phyloP scores from a whole-genome alignment of 2,329 filamentous ascomycete species.

The Diaporthe citriasiana region DNA sequence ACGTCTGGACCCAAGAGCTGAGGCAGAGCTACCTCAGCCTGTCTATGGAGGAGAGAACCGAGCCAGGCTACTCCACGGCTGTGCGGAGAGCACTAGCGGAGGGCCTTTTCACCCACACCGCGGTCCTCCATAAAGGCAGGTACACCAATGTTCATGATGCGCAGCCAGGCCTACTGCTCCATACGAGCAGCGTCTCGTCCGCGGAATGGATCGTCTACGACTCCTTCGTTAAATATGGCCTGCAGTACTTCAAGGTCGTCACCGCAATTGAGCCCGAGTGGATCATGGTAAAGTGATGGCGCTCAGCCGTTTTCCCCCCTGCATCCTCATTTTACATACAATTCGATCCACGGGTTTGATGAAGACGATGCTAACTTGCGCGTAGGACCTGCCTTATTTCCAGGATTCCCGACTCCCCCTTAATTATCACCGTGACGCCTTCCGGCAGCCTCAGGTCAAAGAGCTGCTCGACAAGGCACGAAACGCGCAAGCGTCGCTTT shows the following conservation, averaged over 20 bases:
- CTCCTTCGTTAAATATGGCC: too few species aligned
- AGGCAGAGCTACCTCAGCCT: background rate
- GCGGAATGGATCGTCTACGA: too few species aligned
- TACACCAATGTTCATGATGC: background rate
- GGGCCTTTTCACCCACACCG: background rate
- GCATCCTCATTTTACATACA: too few species aligned
- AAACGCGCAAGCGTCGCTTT: background rate
- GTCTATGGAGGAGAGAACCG: background rate
- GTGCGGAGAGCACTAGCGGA: background rate
- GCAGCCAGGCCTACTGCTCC: background rate
- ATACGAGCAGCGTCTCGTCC: background rate
- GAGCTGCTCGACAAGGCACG: too few species aligned
- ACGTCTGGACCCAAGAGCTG: background rate
- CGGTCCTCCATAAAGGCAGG: background rate
- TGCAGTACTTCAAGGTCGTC: too few species aligned
- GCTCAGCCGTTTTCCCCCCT: too few species aligned
- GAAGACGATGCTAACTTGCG: background rate
- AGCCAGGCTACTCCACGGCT: background rate
- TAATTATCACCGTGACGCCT: background rate
- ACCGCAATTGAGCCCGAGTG: too few species aligned
- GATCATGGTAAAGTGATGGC: too few species aligned
- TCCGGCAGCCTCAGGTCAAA: too few species aligned
- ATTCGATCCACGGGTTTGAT: too few species aligned
- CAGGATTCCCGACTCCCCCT: background rate
- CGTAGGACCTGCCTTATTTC: background rate